Conservation (phyloP, 768 basidiomycete genomes). For the Stropharia rugosoannulata region DNA sequence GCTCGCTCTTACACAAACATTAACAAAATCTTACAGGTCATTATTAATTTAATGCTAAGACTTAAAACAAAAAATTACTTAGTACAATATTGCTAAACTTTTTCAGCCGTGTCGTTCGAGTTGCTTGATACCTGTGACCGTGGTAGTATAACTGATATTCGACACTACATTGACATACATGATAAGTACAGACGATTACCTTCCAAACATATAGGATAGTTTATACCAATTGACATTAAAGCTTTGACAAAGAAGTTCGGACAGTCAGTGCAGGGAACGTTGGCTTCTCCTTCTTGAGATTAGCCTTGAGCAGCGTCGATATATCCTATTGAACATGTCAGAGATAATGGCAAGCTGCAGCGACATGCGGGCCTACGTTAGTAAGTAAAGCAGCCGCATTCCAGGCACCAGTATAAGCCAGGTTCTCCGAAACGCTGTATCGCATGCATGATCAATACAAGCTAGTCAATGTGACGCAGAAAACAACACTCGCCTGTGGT, state of each 20-base stretch:
- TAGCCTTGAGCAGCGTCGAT: slow-evolving; percentile 31
- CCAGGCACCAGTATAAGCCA: slow-evolving; percentile 45
- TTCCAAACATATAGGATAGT: too few relatives aligned
- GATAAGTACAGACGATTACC: too few relatives aligned
- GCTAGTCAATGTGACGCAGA: not conserved
- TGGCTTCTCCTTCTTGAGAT: slow-evolving; percentile 28
- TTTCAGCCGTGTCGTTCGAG: too few relatives aligned
- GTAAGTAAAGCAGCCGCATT: slow-evolving; percentile 43
- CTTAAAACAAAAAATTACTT: too few relatives aligned
- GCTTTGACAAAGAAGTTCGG: slow-evolving; percentile 19
- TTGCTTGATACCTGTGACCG: too few relatives aligned
- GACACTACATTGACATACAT: too few relatives aligned
- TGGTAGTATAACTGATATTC: too few relatives aligned
- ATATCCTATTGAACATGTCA: slow-evolving; percentile 32
- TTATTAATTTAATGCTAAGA: too few relatives aligned
- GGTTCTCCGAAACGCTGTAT: slow-evolving; percentile 37
- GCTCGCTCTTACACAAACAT: too few relatives aligned
- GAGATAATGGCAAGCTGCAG: not conserved
- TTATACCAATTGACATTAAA: slow-evolving; percentile 2
- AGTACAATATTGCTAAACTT: too few relatives aligned
- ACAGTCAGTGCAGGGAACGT: slow-evolving; percentile 24
- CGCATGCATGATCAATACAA: not conserved
- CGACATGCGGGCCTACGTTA: slow-evolving; percentile 23
- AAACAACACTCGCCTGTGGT: slow-evolving; percentile 55
- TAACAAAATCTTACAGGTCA: too few relatives aligned